phyloP scores from a whole-genome alignment of 2,329 filamentous ascomycete species.

The Sclerotinia glacialis region DNA sequence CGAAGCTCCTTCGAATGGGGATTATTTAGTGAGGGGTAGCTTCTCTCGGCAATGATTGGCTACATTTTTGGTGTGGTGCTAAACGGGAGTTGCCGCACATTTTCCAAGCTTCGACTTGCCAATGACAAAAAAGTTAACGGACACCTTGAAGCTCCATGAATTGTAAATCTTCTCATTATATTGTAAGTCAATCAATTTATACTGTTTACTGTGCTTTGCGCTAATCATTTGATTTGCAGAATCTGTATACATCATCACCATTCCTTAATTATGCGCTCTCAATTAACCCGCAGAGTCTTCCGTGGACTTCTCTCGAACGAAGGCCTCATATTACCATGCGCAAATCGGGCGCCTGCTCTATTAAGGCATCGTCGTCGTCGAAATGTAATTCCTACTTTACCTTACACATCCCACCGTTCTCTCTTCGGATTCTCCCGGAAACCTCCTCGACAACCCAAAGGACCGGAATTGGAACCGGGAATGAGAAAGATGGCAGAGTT shows the following conservation, averaged over 20 bases:
- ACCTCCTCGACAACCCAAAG: slow-evolving; percentile 57
- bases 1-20: too few relatives aligned
- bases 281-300: slow-evolving; percentile 59
- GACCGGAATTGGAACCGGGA: slow-evolving; percentile 65
- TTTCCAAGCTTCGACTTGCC: background rate
- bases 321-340: slow-evolving; percentile 40
- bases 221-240: background rate
- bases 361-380: slow-evolving; percentile 36
- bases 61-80: background rate
- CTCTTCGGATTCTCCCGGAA: slow-evolving; percentile 63
- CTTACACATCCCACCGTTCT: slow-evolving; percentile 40
- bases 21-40: slow-evolving; percentile 14
- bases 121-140: slow-evolving; percentile 10
- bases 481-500: slow-evolving; percentile 70
- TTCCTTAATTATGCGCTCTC: slow-evolving; percentile 51
- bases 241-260: slow-evolving; percentile 26
- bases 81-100: slow-evolving; percentile 23
- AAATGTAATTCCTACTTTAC: background rate
- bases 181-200: background rate
- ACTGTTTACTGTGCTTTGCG: background rate
- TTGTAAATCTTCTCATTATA: background rate
- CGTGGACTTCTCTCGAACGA: slow-evolving; percentile 54
- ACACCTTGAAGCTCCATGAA: slow-evolving; percentile 15
- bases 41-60: background rate
- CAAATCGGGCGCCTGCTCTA: slow-evolving; percentile 27